phyloP scores from a whole-genome alignment of 2,329 filamentous ascomycete species.

The Nannizziopsis barbatae region DNA sequence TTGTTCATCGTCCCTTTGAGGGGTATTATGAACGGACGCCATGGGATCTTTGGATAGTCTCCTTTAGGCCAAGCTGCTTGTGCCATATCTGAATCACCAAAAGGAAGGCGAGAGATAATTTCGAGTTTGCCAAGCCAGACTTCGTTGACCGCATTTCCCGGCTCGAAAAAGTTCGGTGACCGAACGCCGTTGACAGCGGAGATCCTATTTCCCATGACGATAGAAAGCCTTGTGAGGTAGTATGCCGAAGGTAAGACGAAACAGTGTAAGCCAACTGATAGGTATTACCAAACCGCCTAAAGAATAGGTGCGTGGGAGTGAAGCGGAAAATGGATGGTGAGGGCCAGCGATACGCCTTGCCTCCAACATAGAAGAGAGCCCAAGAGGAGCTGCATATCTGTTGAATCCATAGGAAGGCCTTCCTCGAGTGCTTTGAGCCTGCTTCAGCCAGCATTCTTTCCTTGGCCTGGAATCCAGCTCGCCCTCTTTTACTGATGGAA shows the following conservation, averaged over 20 bases:
- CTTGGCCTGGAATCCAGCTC: not conserved
- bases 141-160: slow-evolving; percentile 31
- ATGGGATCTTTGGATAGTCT: slow-evolving; percentile 30
- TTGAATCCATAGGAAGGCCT: too few species aligned
- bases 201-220: slow-evolving; percentile 28
- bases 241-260: not conserved
- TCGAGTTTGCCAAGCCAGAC: slow-evolving; percentile 30
- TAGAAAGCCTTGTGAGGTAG: not conserved
- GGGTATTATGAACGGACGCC: slow-evolving; percentile 33
- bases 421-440: not conserved
- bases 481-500: too few species aligned
- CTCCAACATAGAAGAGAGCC: too few species aligned
- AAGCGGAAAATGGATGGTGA: not conserved
- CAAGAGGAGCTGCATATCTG: too few species aligned
- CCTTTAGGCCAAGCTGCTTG: slow-evolving; percentile 28
- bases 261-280: not conserved
- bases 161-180: slow-evolving; percentile 27
- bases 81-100: slow-evolving; percentile 30
- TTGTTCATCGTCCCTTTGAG: slow-evolving; percentile 14
- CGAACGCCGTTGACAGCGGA: slow-evolving; percentile 27
- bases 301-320: not conserved
- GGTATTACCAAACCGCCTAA: too few species aligned
- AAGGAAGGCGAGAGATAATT: slow-evolving; percentile 30
- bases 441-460: not conserved
- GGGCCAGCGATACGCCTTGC: too few species aligned